Evolutionary conservation across 2,329 filamentous ascomycete genomes (phyloP).

Genomic region (Aspergillus tubingensis): DNA sequence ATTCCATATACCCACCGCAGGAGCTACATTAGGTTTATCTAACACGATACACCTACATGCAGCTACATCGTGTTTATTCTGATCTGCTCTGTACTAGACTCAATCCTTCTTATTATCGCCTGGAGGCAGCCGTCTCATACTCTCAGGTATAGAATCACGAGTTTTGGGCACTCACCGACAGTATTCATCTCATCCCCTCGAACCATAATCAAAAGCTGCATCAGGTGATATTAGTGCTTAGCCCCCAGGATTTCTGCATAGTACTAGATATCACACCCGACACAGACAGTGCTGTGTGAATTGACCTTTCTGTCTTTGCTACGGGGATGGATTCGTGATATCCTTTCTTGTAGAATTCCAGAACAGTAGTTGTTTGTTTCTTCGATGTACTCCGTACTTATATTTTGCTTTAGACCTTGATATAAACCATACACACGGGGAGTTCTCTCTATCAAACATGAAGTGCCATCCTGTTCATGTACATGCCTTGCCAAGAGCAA

Average conservation of each 20-base stretch:
- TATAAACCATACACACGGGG: too few relatives aligned
- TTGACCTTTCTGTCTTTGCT: neutral
- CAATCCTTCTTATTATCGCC: neutral
- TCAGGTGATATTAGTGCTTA: neutral
- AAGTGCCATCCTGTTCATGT: too few relatives aligned
- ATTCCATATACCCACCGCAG: neutral
- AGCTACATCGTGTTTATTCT: slow-evolving; percentile 9
- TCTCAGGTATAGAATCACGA: neutral
- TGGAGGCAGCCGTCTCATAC: neutral
- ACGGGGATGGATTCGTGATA: neutral
- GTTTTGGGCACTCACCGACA: neutral
- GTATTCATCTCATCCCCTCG: neutral
- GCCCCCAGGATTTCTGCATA: neutral
- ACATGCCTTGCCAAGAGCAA: neutral
- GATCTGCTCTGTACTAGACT: slow-evolving; percentile 2
- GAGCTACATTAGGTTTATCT: neutral
- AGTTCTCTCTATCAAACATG: too few relatives aligned
- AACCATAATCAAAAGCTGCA: neutral
- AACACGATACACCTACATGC: slow-evolving; percentile 1
- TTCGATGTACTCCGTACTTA: neutral
- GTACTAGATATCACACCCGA: neutral
- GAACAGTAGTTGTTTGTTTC: neutral
- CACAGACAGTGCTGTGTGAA: neutral
- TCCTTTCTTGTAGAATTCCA: neutral
- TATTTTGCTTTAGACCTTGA: neutral